Percentiles rank a stretch among this genome's conserved stretches.
Conservation (phyloP, 1,284 basidiomycete genomes). For the Pyrrhoderma lamaoense region DNA sequence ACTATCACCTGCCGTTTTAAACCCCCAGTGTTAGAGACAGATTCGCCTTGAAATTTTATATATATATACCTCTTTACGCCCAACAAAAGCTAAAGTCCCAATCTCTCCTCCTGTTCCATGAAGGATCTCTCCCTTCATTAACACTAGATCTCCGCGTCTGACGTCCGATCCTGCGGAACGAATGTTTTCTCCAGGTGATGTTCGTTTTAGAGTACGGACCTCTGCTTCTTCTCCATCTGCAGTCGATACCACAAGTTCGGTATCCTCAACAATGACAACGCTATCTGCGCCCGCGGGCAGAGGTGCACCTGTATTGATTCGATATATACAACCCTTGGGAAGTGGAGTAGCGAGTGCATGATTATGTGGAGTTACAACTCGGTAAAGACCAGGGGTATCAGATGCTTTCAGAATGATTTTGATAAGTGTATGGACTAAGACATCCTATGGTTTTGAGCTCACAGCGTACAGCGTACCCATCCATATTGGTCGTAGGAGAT, state of each 20-base stretch:
- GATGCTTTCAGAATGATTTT: slow-evolving; percentile 35
- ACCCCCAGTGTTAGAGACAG: not conserved
- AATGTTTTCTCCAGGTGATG: slow-evolving; percentile 66
- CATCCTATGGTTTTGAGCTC: slow-evolving; percentile 25
- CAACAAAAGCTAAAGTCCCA: slow-evolving; percentile 79
- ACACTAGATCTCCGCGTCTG: slow-evolving; percentile 54
- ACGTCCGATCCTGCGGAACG: slow-evolving; percentile 72
- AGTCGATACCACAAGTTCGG: slow-evolving; percentile 51
- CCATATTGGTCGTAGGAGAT: slow-evolving; percentile 71
- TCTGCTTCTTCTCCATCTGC: slow-evolving; percentile 55
- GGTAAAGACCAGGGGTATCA: slow-evolving; percentile 57
- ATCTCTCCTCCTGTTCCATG: slow-evolving; percentile 72
- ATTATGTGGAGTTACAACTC: slow-evolving; percentile 58
- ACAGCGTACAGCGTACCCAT: slow-evolving; percentile 81
- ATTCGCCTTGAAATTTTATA: not conserved
- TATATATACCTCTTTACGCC: slow-evolving; percentile 51
- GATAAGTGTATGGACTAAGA: no score
- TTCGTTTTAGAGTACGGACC: slow-evolving; percentile 59
- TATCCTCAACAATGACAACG: slow-evolving; percentile 91
- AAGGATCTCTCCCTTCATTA: slow-evolving; percentile 56
- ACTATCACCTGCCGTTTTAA: slow-evolving; percentile 48
- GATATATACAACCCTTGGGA: slow-evolving; percentile 51
- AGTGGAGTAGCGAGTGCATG: slow-evolving; percentile 35
- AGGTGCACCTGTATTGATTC: slow-evolving; percentile 75
- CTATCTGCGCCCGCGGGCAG: slow-evolving; percentile 69